Percentiles rank a stretch among this genome's conserved stretches.
phyloP scores from a whole-genome alignment of 257 asterid species.

The Fraxinus americana region DNA sequence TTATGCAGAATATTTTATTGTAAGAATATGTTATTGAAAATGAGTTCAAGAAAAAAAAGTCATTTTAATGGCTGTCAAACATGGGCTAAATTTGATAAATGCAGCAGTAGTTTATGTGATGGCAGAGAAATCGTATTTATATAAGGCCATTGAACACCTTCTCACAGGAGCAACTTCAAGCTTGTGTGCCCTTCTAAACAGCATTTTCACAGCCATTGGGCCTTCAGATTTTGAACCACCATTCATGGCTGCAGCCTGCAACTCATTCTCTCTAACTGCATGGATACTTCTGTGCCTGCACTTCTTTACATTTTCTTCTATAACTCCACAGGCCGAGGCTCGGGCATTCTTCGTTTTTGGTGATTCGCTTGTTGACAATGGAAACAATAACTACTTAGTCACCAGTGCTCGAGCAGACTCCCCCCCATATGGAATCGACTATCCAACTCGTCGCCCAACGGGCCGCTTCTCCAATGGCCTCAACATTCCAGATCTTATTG shows the following conservation, averaged over 20 bases:
- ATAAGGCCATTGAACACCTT: neutral
- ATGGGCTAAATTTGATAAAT: too few relatives aligned
- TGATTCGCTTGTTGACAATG: constrained; percentile 83
- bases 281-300: constrained; percentile 29
- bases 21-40: too few relatives aligned
- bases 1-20: too few relatives aligned
- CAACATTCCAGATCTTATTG: constrained; percentile 77
- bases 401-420: constrained; percentile 86
- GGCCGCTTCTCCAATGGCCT: constrained; percentile 95
- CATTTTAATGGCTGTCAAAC: too few relatives aligned
- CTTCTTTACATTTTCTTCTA: constrained; percentile 32
- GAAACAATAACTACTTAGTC: constrained; percentile 74
- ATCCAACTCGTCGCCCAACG: constrained; percentile 67
- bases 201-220: neutral
- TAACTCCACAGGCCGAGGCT: constrained; percentile 42
- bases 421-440: constrained; percentile 90
- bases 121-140: neutral
- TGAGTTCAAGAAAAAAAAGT: too few relatives aligned
- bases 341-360: constrained; percentile 89
- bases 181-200: neutral
- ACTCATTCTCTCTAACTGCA: constrained; percentile 29
- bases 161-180: neutral
- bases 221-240: neutral
- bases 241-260: neutral
- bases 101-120: neutral